phyloP scores from a whole-genome alignment of 2,329 filamentous ascomycete genomes.

The Claviceps sp. region DNA sequence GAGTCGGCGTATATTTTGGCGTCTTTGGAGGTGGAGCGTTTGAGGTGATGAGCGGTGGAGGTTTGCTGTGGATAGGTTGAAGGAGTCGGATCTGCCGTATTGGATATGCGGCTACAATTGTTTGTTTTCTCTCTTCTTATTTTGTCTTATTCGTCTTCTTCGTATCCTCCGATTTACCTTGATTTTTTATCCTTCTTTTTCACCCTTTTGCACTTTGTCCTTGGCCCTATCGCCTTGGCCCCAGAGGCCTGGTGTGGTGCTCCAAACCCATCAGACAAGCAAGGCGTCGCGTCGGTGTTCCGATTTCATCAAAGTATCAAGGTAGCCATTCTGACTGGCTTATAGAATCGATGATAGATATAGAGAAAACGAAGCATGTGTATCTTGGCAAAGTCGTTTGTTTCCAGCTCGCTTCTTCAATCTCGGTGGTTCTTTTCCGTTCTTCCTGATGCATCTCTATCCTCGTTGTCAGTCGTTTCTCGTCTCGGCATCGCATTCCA shows the following conservation, averaged over 20 bases:
- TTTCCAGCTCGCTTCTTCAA: too few relatives aligned
- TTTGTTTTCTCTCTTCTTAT: background rate
- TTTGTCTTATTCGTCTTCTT: background rate
- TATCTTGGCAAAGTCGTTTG: too few relatives aligned
- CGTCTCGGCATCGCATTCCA: background rate
- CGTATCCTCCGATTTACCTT: background rate
- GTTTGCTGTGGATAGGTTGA: too few relatives aligned
- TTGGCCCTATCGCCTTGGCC: background rate
- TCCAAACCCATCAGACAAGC: background rate
- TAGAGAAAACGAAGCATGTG: too few relatives aligned
- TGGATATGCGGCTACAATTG: too few relatives aligned
- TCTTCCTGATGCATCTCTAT: background rate
- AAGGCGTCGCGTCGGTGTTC: background rate
- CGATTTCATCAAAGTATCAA: too few relatives aligned
- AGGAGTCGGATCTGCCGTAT: too few relatives aligned
- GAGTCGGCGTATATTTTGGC: slow-evolving; percentile 24
- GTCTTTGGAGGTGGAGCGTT: slow-evolving; percentile 21
- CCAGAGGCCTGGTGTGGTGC: background rate
- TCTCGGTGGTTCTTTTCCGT: too few relatives aligned
- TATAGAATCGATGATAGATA: too few relatives aligned
- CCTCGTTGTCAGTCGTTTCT: background rate
- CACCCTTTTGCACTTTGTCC: background rate
- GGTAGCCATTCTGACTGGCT: too few relatives aligned
- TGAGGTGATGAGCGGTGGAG: background rate
- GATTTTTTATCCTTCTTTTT: background rate